Percentiles rank a stretch among this genome's conserved stretches.
These are phyloP conservation scores for Leccinum fuscescens DNA, from an alignment of 1,284 basidiomycete genomes.

Conservation along the genomic window DNA sequence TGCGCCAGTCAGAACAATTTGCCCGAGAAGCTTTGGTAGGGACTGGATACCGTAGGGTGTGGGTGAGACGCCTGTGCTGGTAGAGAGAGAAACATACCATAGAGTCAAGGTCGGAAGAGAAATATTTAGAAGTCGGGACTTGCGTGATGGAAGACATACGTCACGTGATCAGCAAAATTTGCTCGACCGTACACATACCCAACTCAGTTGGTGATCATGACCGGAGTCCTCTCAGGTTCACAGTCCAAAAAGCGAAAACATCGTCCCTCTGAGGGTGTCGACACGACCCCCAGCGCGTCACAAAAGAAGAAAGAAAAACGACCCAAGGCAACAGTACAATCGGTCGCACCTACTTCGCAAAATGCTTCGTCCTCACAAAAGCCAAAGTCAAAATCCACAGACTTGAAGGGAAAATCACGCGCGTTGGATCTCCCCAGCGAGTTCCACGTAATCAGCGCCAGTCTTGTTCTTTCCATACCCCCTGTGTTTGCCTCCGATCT, in stretches of 20 bases:
- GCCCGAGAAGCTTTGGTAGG: constrained; percentile 74
- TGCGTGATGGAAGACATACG: background rate
- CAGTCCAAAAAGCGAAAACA: constrained; percentile 58
- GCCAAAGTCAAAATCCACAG: constrained; percentile 31
- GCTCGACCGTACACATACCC: background rate
- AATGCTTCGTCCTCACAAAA: constrained; percentile 9
- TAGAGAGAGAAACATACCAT: constrained; percentile 24
- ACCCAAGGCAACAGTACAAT: constrained; percentile 5
- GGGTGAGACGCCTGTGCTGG: background rate
- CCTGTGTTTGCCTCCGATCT: constrained; percentile 78
- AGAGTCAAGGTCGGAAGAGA: constrained; percentile 8
- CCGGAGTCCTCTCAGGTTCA: constrained; percentile 7
- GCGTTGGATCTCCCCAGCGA: constrained; percentile 40
- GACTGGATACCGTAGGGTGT: constrained; percentile 46
- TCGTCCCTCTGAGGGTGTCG: constrained; percentile 19
- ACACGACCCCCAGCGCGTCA: constrained; percentile 20
- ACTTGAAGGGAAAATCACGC: constrained; percentile 38
- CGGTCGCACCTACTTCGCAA: constrained; percentile 4
- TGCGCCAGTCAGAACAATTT: constrained; percentile 78
- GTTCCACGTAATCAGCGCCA: constrained; percentile 67
- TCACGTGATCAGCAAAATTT: constrained; percentile 28
- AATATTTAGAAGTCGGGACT: background rate
- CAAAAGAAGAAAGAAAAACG: constrained; percentile 32
- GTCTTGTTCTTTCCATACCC: constrained; percentile 75
- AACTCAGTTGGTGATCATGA: constrained; percentile 17